Evolutionary conservation across 208 protist species (phyloP), one percentile per base, ranked within the genome.

Genomic region (Leishmania major): DNA sequence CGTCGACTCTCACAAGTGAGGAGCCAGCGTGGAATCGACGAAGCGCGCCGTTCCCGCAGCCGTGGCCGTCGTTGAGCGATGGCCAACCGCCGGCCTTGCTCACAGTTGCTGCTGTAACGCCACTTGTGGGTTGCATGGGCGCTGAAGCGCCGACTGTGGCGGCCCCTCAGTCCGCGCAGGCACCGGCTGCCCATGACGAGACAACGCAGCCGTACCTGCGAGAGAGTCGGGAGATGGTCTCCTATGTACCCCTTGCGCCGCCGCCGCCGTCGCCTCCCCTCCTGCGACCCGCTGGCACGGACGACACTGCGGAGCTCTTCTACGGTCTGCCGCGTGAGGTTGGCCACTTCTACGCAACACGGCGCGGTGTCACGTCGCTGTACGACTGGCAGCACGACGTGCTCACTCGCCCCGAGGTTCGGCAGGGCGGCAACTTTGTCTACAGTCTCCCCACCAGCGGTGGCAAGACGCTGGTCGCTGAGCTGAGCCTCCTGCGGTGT

Each of bases 391-490:
- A 98, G 80, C 77, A 94, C 78, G 84, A 96, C 64, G 87, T 98
- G 60, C 89, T 98, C 25, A 86, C 80, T 17, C 80, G 84, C n/a
- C 75, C 80, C 19, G 88, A 92, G 43, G 85, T 97, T 37, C 85
- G 84, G 45, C 43, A 62, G 6, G 94, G 93, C 7, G 69, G 86
- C 67, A 98, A 89, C 83, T 89, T 98, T 57, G 87, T 99, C 17
- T 98, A 97, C 87, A 96, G 92, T 59, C 83, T 97, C 25, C 96
- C 97, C 40, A 99, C 97, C 17, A 96, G 91, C 78, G 97, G 95
- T 28, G 97, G 97, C 75, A 99, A 99, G 84, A 98, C 96, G 25
- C 88, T 99, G 22, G 96, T 99, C 22, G 97, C 97, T 22, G 97
- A 99, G 89, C 79, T 99, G n/a, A 87, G 92, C 37, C 83, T 99